Base-by-base conservation (phyloP, 306 rosid genomes). In the Pachyrhizus erosus region DNA sequence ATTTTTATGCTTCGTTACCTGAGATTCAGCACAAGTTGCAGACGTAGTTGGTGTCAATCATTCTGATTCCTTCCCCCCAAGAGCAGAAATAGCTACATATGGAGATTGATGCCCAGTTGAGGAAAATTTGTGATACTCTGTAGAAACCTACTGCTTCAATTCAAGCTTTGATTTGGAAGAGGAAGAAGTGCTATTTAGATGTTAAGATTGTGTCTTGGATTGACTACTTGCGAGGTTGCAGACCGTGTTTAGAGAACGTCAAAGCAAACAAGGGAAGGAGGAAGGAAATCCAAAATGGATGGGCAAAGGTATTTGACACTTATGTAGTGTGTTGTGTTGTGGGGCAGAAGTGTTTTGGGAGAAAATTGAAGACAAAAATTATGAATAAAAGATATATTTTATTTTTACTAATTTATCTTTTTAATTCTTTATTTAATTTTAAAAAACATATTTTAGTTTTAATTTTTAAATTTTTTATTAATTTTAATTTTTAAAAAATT, bases 1-100 rank as follows among this genome's bases (percentile, higher is more conserved):
- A 62, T 27, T 31, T 80, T 66, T 17, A 34, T 17, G 65, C 10
- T 75, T 17, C 24, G 18, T 68, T 77, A 84, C 91, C 92, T 84
- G 86, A 51, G 77, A 60, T 33, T 81, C 64, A 84, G 76, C 86
- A 69, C 74, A 66, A 85, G 20, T 18, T 15, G 40, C 65, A 48
- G 52, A 57, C 15, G 1, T 29, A 64, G 40, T 49, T 60, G 79
- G 68, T 49, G 73, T 39, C 58, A 20, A 65, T 31, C 80, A 74
- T 76, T 76, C 9, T 34, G 67, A 27, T 34, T 77, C 84, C 80
- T 72, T 81, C 27, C 77, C 42, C 45, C 26, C 20, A 7, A 23
- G 17, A 34, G 68, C 68, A 73, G 40, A 7, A 2, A 77, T 18
- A 81, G 33, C 27, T 55, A 20, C 52, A 76, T 46, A 34, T 33